Evolutionary conservation across 2,329 filamentous ascomycete genomes (phyloP), one percentile per base, ranked within the genome.

Genomic region (Penicillium sp.): DNA sequence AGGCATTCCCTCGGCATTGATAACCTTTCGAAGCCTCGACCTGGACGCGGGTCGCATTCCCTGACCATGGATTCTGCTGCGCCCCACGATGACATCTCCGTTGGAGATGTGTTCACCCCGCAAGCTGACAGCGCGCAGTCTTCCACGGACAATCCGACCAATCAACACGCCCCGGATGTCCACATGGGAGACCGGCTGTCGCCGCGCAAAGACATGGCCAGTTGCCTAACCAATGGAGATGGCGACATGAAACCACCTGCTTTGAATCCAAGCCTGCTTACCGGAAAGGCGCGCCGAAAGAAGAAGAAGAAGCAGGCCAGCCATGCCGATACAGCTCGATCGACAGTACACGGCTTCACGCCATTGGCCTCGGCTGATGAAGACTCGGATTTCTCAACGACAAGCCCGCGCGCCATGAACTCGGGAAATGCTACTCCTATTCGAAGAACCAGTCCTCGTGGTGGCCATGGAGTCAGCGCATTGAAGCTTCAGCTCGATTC

Each of bases 401-500:
- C 69, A 18, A 73, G 70, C 47, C 77, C 63, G 11, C 62, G 62
- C 26, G 53, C 54, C 23, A 33, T 55, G 3, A 51, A 58, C 9
- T 64, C 63, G 25, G 59, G 59, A 3, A 61, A 59, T 11, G 47
- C 57, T 15, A 62, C 60, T 26, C 46, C 60, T 3, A 20, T 55
- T n/a, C 57, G 56, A n/a, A 61, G 63, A 7, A 77, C 74, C 59
- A 82, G 79, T 57, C 78, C 79, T n/a, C 73, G 75, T 23, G 70
- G 81, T 1, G 72, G 72, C 42, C 87, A 88, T 56, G 92, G 91
- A 46, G 92, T 97, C 65, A 89, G 90, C 67, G 89, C 88, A 65
- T 78, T 97, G 67, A 91, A 91, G 70, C 81, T 88, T 71, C 88
- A 94, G 68, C 81, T 96, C 55, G 92, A 96, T 58, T 85, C 87